Base-by-base conservation (phyloP, 768 basidiomycete genomes). In the Astraeus odoratus region DNA sequence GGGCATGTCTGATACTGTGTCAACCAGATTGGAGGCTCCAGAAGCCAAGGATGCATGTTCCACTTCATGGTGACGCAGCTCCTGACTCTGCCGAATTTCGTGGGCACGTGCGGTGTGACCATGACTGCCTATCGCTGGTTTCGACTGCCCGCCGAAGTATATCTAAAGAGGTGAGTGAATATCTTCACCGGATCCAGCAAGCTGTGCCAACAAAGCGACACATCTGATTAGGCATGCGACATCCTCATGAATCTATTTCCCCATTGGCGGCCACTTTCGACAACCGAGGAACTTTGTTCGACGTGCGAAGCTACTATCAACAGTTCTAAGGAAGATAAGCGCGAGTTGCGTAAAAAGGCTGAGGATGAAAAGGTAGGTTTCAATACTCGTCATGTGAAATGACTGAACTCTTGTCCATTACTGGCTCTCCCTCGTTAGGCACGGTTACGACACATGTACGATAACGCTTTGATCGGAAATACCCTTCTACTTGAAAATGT, bases 31-130 rank as follows among this genome's bases (percentile, higher is more conserved):
- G 90, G 90, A 70, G 70, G 58, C 63, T 77, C 42, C 55, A 62
- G 36, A 83, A 75, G 53, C 90, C 90, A 19, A 86, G 77, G 62
- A 88, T 92, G 85, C 89, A 92, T 57, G 63, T 67, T 23, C 54
- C 63, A 29, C 68, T 66, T 30, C 57, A 76, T 55, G 64, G 58
- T 20, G 90, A 93, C 61, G 85, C 83, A 8, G 65, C 75, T 12
- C 90, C 90, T 4, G 80, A 82, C 55, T 69, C 75, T 22, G 57
- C 60, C 5, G 75, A 76, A 23, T 91, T 73, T 59, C 53, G 60
- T 34, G 57, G 61, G 27, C 75, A 92, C 57, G 81, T 91, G 39
- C 57, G 65, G 3, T 93, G 90, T 58, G 82, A 83, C 56, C 90
- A 93, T 51, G 81, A 73, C 19, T 67, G 64, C 0, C 61, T 90